These are phyloP conservation scores for Dothistroma septosporum DNA, from an alignment of 2,329 filamentous ascomycete genomes.

Conservation along the genomic window DNA sequence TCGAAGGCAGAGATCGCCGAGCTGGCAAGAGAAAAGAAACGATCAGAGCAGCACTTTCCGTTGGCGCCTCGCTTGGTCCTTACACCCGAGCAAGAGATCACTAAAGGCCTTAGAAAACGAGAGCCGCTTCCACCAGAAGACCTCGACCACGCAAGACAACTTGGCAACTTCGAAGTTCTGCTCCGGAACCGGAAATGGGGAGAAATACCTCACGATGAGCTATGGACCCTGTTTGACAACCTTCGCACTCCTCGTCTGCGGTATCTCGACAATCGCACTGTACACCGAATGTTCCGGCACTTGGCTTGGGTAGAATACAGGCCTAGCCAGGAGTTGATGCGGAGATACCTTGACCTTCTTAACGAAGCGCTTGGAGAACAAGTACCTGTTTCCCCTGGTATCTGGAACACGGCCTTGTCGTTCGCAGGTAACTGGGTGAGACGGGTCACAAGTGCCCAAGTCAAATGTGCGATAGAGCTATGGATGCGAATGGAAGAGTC, in stretches of 20 bases:
- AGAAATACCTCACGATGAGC: conserved; percentile 23
- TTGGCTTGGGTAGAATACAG: conserved; percentile 58
- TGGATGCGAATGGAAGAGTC: conserved; percentile 90
- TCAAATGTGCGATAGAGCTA: conserved; percentile 66
- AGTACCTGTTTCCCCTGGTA: conserved; percentile 60
- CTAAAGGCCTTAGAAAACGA: conserved; percentile 10
- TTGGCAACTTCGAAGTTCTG: conserved; percentile 16
- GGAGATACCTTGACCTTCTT: conserved; percentile 77
- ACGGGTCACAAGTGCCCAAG: conserved; percentile 54
- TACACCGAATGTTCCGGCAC: conserved; percentile 63
- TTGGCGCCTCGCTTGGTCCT: conserved; percentile 32
- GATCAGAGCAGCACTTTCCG: conserved; percentile 8
- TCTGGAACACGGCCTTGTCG: conserved; percentile 83
- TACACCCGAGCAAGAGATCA: conserved; percentile 27
- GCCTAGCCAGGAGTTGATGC: conserved; percentile 60
- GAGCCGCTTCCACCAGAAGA: conserved; percentile 22
- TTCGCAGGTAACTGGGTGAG: conserved; percentile 71
- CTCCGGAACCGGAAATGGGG: conserved; percentile 16
- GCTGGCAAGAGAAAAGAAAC: background rate
- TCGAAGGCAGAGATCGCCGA: background rate
- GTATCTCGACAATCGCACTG: conserved; percentile 48
- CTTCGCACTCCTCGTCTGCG: conserved; percentile 53
- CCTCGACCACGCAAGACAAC: conserved; percentile 18
- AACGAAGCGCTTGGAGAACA: conserved; percentile 75
- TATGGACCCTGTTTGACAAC: conserved; percentile 52